Evolutionary conservation across 2,329 filamentous ascomycete species (phyloP).

Genomic region (Westerdykella aurantiaca): DNA sequence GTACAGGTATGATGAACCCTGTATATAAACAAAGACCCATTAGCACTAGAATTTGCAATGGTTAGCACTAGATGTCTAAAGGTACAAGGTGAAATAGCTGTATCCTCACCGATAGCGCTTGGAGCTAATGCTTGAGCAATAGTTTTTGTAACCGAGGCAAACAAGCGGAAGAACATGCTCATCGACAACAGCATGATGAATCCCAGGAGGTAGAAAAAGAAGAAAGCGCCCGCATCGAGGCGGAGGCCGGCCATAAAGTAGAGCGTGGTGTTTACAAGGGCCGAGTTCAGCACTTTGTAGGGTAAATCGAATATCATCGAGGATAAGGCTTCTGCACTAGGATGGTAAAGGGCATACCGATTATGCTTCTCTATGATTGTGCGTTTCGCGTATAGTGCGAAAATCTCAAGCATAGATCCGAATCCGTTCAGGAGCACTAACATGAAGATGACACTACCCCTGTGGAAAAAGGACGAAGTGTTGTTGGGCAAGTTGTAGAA

Average conservation of each 20-base stretch:
- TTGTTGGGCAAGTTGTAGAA: slow-evolving; percentile 50
- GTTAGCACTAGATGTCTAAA: slow-evolving; percentile 42
- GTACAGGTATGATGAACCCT: slow-evolving; percentile 60
- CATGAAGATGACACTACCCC: slow-evolving; percentile 54
- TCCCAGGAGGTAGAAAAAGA: slow-evolving; percentile 65
- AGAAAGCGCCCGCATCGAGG: slow-evolving; percentile 66
- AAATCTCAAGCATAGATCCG: slow-evolving; percentile 52
- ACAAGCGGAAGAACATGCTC: slow-evolving; percentile 76
- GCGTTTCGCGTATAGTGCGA: slow-evolving; percentile 70
- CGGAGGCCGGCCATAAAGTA: slow-evolving; percentile 82
- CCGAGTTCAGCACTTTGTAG: slow-evolving; percentile 63
- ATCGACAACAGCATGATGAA: slow-evolving; percentile 59
- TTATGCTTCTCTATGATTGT: slow-evolving; percentile 84
- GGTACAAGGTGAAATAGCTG: slow-evolving; percentile 57
- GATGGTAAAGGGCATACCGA: slow-evolving; percentile 82
- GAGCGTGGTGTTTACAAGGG: slow-evolving; percentile 68
- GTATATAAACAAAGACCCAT: slow-evolving; percentile 59
- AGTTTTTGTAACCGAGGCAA: slow-evolving; percentile 66
- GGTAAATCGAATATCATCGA: slow-evolving; percentile 80
- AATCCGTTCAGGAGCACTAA: slow-evolving; percentile 53
- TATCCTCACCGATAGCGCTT: slow-evolving; percentile 36
- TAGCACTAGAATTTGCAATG: slow-evolving; percentile 42
- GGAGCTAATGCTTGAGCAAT: slow-evolving; percentile 51
- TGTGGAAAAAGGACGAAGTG: slow-evolving; percentile 49
- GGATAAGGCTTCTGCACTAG: slow-evolving; percentile 71